A percentile compares a stretch with the other conserved stretches of the same genome.
phyloP scores from a whole-genome alignment of 768 basidiomycete species.

The Harrya chromipes region DNA sequence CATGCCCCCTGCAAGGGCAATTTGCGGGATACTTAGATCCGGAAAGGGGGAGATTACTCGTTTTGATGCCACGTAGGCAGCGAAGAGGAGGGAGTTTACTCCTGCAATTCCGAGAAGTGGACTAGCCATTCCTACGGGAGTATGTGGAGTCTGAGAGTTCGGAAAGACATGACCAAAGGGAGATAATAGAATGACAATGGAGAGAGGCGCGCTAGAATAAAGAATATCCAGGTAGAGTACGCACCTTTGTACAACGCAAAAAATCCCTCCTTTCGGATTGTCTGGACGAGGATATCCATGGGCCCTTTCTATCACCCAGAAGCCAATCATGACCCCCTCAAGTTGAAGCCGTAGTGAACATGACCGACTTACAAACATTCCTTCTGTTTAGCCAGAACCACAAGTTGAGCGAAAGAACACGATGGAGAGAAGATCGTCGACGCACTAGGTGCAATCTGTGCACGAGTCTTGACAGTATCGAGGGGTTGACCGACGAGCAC shows the following conservation, averaged over 20 bases:
- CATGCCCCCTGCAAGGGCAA: constrained; percentile 83
- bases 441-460: constrained; percentile 82
- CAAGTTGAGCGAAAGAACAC: not conserved
- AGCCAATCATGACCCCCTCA: not conserved
- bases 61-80: constrained; percentile 79
- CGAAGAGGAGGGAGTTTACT: constrained; percentile 94
- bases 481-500: constrained; percentile 93
- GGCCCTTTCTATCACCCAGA: constrained; percentile 70
- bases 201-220: not conserved
- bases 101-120: constrained; percentile 92
- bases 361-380: constrained; percentile 78
- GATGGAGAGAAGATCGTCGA: constrained; percentile 18
- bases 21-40: constrained; percentile 74
- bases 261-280: constrained; percentile 82
- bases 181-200: too few species aligned
- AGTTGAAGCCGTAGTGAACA: not conserved
- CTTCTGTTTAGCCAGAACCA: constrained; percentile 44
- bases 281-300: constrained; percentile 84
- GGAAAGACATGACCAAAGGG: too few species aligned
- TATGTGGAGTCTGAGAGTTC: not conserved
- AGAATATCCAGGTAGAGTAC: constrained; percentile 4
- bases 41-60: constrained; percentile 88
- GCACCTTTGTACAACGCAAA: constrained; percentile 93
- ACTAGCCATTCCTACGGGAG: constrained; percentile 75
- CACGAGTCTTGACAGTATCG: constrained; percentile 85